Conservation (phyloP, 139 green algal genomes). For the Limnomonas spitsbergensis region DNA sequence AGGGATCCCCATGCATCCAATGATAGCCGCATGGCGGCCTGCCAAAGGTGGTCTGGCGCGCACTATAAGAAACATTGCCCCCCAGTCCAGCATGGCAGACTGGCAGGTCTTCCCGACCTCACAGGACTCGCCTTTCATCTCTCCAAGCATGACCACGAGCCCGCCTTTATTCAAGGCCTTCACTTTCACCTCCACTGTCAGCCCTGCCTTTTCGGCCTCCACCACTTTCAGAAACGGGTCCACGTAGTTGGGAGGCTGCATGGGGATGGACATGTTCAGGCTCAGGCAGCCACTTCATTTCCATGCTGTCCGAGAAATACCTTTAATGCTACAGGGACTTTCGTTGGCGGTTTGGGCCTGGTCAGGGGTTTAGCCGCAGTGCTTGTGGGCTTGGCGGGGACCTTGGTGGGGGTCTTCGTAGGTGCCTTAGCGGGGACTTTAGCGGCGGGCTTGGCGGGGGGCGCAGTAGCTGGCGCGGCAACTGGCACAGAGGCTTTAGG, state of each 20-base stretch:
- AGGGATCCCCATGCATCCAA: too few relatives aligned
- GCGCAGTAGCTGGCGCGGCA: too few relatives aligned
- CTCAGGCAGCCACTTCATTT: not conserved
- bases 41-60: too few relatives aligned
- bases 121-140: not conserved
- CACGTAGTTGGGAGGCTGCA: not conserved
- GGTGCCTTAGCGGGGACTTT: not conserved
- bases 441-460: not conserved
- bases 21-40: too few relatives aligned
- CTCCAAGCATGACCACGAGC: not conserved
- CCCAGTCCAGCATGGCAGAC: too few relatives aligned
- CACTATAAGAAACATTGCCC: too few relatives aligned
- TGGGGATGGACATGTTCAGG: not conserved
- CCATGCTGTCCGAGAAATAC: not conserved
- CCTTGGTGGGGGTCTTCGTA: not conserved
- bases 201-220: conserved; percentile 16
- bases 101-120: not conserved
- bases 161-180: conserved; percentile 19
- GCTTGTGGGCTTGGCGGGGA: not conserved
- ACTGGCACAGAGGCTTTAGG: too few relatives aligned
- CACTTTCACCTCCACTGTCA: conserved; percentile 28
- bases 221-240: too few relatives aligned
- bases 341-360: too few relatives aligned
- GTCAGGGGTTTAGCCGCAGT: not conserved
- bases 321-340: not conserved